Base-by-base conservation (phyloP, 768 basidiomycete species). In the Suillus sp. region DNA sequence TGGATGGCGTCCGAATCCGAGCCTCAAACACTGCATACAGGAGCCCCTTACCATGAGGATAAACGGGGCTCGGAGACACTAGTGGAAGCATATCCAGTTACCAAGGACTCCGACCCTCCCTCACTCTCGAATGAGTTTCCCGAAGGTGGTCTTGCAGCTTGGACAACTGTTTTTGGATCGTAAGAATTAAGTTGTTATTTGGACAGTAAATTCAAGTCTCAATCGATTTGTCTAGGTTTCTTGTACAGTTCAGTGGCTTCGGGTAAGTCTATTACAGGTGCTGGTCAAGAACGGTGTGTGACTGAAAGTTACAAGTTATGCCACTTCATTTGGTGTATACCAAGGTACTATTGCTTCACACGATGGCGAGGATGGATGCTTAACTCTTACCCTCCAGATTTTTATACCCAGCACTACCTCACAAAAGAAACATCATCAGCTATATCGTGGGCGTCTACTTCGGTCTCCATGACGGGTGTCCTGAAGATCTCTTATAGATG, bases 241-340 rank as follows among this genome's bases (percentile, higher is more conserved):
- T 79, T 4, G 61, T 74, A 5, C 73, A 73, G 57, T 70, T 74
- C 61, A 75, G 77, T 48, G 71, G 74, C 30, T 77, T 74, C 45
- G 79, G 78, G 72, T 74, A 43, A 35, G 66, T 38, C 11, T 43
- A 10, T 40, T 18, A 5, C 1, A 2, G 0, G 35, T 56, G 4
- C 35, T 53, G 5, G 20, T 18, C 10, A 18, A 37, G 16, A 56
- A 25, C 5, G 14, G 35, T 22, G 55, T 9, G 25, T 38, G 16
- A 25, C 35, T 25, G 16, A 2, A 7, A 18, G n/a, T 55, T 54
- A 43, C 25, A 62, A 78, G 80, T 2, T 77, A 78, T 48, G 66
- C 68, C 9, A 30, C 72, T 27, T 72, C 77, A 3, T 81, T 76
- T 63, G 80, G 80, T 11, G 78, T 80, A 38, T 81, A 79, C 61